Evolutionary conservation across 176 grass and related monocot genomes (phyloP).

Genomic region (Panicum miliaceum): DNA sequence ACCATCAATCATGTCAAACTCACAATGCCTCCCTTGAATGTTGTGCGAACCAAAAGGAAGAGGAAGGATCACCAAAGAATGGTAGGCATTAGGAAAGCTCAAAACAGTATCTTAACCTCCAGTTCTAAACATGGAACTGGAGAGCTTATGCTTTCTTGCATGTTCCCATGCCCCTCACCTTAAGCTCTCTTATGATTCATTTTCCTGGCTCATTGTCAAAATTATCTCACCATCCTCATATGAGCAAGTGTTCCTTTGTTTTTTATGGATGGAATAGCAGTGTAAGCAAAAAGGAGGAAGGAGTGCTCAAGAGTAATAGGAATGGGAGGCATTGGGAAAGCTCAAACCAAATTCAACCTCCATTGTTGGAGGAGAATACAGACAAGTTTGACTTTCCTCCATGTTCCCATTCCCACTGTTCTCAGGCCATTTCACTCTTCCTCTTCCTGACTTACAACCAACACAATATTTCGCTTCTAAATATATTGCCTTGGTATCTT

Average conservation of each 20-base stretch:
- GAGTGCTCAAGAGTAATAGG: background rate
- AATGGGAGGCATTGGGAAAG: background rate
- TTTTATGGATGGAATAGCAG: background rate
- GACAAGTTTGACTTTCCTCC: constrained; percentile 8
- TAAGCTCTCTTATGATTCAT: constrained; percentile 8
- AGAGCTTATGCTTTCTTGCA: background rate
- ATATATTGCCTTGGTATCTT: background rate
- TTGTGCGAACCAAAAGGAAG: background rate
- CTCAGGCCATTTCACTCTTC: background rate
- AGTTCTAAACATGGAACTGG: background rate
- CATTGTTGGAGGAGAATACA: background rate
- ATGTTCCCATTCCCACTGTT: constrained; percentile 33
- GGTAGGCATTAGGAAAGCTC: background rate
- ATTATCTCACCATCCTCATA: background rate
- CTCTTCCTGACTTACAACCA: background rate
- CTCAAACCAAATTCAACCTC: background rate
- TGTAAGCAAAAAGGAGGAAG: constrained; percentile 10
- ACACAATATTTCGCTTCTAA: background rate
- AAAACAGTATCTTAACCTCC: background rate
- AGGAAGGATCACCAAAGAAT: background rate
- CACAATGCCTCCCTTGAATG: background rate
- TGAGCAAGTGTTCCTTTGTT: background rate
- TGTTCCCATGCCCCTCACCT: background rate
- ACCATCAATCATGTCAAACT: background rate
- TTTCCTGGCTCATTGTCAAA: background rate